Percentiles rank a stretch among this genome's conserved stretches.
Evolutionary conservation across 75 land plant species (phyloP).

Genomic region (Cunninghamia lanceolata): DNA sequence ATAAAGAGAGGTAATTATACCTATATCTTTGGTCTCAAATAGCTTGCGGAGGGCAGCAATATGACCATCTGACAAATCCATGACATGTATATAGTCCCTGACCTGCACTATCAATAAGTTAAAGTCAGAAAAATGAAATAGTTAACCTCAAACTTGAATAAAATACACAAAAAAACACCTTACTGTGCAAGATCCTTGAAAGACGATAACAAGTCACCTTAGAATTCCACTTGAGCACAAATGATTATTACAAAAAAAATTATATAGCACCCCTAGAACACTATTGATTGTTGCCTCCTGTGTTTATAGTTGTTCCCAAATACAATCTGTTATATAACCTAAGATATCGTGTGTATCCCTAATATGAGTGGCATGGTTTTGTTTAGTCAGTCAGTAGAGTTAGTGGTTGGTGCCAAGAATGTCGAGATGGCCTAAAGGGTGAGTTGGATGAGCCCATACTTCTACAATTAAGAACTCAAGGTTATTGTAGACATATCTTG

Average conservation of each 20-base stretch:
- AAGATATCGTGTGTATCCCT: not conserved
- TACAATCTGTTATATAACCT: not conserved
- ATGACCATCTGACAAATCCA: slow-evolving; percentile 89
- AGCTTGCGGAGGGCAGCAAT: slow-evolving; percentile 79
- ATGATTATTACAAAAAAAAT: not conserved
- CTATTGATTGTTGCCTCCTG: not conserved
- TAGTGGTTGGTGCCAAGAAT: not conserved
- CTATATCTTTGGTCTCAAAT: slow-evolving; percentile 40
- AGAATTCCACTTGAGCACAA: not conserved
- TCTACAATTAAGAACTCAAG: not conserved
- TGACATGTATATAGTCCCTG: slow-evolving; percentile 87
- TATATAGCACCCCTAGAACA: not conserved
- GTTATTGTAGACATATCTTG: not conserved
- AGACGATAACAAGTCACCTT: not conserved
- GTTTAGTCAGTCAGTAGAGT: not conserved
- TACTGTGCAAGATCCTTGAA: not conserved
- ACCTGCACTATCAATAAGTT: slow-evolving; percentile 46
- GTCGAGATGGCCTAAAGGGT: not conserved
- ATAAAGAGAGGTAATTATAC: slow-evolving; percentile 17
- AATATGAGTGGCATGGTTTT: no score
- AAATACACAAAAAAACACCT: not conserved
- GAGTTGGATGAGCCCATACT: not conserved
- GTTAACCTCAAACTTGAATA: not conserved
- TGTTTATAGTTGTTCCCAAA: not conserved
- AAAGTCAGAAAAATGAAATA: slow-evolving; percentile 12